Evolutionary conservation across 768 basidiomycete genomes (phyloP).

Genomic region (Russula foetens): DNA sequence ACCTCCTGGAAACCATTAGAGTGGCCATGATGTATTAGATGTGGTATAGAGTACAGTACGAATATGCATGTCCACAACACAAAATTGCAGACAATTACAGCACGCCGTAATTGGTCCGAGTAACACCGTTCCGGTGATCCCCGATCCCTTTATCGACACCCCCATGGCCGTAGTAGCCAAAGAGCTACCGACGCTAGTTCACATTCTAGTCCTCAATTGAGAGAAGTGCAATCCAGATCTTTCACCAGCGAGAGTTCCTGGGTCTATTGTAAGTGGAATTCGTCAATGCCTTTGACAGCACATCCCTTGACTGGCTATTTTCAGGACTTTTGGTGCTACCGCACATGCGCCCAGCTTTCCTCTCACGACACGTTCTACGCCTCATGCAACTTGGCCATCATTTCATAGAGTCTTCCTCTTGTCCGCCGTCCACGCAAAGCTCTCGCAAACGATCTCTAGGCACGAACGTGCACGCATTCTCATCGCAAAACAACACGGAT

Average conservation of each 20-base stretch:
- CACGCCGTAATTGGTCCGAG: too few relatives aligned
- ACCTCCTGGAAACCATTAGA: constrained; percentile 23
- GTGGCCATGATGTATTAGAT: background rate
- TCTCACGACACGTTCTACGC: constrained; percentile 42
- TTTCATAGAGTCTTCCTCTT: constrained; percentile 22
- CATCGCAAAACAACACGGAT: too few relatives aligned
- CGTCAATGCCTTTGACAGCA: background rate
- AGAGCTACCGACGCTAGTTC: too few relatives aligned
- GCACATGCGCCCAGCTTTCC: constrained; percentile 43
- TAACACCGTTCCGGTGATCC: background rate
- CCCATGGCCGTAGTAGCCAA: too few relatives aligned
- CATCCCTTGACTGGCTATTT: background rate
- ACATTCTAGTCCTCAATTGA: background rate
- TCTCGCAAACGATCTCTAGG: constrained; percentile 41
- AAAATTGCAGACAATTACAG: too few relatives aligned
- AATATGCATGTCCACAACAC: too few relatives aligned
- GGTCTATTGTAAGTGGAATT: background rate
- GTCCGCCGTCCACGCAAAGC: constrained; percentile 20
- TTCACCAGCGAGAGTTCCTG: background rate
- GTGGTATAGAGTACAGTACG: background rate
- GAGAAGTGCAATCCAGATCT: background rate
- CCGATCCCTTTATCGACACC: too few relatives aligned
- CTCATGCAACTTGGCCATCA: constrained; percentile 50
- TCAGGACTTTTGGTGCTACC: constrained; percentile 1
- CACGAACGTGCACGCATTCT: constrained; percentile 29